Evolutionary conservation across 305 asterid genomes (phyloP), one percentile per base, ranked within the genome.

Genomic region (Lippia alba): DNA sequence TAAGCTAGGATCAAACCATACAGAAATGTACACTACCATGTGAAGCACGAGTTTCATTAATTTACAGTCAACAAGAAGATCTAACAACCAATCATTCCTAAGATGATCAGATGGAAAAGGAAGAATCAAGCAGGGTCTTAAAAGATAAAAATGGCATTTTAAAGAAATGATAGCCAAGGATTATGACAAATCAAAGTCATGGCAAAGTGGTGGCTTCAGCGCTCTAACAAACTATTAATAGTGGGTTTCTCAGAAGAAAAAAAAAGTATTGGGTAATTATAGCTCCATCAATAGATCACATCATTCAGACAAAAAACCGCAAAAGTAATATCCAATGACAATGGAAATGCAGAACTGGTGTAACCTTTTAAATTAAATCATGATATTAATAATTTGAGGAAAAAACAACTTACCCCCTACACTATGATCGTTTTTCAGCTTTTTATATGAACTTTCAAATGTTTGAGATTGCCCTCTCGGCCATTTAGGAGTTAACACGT

Each of bases 51-150:
- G 44, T 36, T 36, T 50, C n/a, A 8, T 62, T 54, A 16, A 63
- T 54, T 17, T 56, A 12, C 40, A 30, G 53, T 41, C 33, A 46
- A 18, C 17, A 50, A 5, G 19, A 63, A 19, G 15, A 61, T 19
- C 9, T 36, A n/a, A 44, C 1, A n/a, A 48, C 54, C 14, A 15
- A 49, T 20, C 44, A 20, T 39, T 54, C 12, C 18, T 50, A 18
- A 62, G 45, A 18, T 41, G 56, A 41, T 59, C 24, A 15, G 50
- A 33, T 63, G 55, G 60, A 30, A 66, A 39, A 58, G 64, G 65
- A 66, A 49, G 46, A 32, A 36, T 16, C n/a, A 40, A 59, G 56
- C 30, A 56, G 50, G 69, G 56, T 66, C 64, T 74, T 46, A 40
- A 24, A 46, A 34, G 44, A 24, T 24, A 3, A 24, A 12, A 54